These are phyloP conservation scores for Aureobasidium sp. DNA, from an alignment of 2,329 filamentous ascomycete species.

Conservation along the genomic window DNA sequence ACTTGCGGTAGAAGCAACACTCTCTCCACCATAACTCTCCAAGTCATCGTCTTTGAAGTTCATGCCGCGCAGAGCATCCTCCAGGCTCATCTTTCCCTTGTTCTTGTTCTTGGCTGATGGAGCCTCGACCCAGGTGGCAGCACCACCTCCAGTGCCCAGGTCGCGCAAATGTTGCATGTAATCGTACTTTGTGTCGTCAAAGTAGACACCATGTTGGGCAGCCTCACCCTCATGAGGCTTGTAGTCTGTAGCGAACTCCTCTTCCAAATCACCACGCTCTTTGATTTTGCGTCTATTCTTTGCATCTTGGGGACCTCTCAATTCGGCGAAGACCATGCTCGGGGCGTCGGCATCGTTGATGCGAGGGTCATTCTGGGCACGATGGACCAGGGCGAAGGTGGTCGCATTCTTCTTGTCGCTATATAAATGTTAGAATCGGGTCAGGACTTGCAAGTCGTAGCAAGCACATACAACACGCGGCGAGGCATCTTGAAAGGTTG, in stretches of 20 bases:
- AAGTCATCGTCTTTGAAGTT: conserved; percentile 38
- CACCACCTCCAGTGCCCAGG: conserved; percentile 54
- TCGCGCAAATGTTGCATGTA: conserved; percentile 99
- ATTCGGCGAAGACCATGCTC: conserved; percentile 80
- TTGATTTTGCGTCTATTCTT: conserved; percentile 27
- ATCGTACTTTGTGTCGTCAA: conserved; percentile 90
- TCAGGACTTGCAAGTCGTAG: neutral
- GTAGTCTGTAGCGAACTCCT: conserved; percentile 62
- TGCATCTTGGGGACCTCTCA: conserved; percentile 21
- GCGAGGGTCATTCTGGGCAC: conserved; percentile 92
- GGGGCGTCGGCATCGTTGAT: conserved; percentile 88
- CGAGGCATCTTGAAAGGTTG: conserved; percentile 56
- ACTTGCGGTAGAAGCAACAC: conserved; percentile 25
- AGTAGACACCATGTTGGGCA: conserved; percentile 88
- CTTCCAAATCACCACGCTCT: conserved; percentile 65
- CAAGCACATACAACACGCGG: conserved; percentile 57
- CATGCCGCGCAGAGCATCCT: conserved; percentile 67
- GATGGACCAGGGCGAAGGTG: conserved; percentile 90
- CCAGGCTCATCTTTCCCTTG: conserved; percentile 68
- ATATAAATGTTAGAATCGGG: neutral
- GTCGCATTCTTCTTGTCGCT: conserved; percentile 75
- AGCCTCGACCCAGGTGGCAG: conserved; percentile 76
- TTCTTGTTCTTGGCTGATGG: conserved; percentile 57
- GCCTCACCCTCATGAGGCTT: conserved; percentile 93
- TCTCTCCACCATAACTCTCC: conserved; percentile 38